Base-by-base conservation (phyloP, 306 rosid species). In the Macrotyloma uniflorum region DNA sequence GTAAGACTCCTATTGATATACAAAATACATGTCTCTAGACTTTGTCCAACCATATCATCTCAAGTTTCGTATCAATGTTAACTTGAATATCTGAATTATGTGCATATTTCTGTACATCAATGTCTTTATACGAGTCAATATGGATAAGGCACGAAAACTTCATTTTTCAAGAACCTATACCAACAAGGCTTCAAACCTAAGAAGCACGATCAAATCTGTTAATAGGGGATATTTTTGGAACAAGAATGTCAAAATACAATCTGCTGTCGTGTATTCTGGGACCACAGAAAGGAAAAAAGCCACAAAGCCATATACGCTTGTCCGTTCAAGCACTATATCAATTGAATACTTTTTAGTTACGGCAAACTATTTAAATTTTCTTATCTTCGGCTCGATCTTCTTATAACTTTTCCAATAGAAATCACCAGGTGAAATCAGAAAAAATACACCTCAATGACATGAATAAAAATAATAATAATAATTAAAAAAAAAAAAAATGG, bases 201-300 rank as follows among this genome's bases (percentile, higher is more conserved):
- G 42, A 59, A 76, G 49, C 59, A 61, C 32, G 50, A 80, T 30
- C 26, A 54, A 75, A 40, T 16, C 19, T 18, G 62, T 61, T 59
- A 20, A 62, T 23, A 47, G 58, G 42, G 5, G n/a, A 35, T 55
- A 69, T 22, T 54, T 49, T 58, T 62, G 42, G 3, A 45, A 40
- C 15, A 69, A 51, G 46, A 46, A 38, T 33, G 42, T 85, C 88
- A 43, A 62, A 13, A 30, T 65, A 42, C 43, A 61, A 65, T 10
- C 53, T 50, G 23, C 2, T 64, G 13, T 54, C 16, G n/a, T 7
- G 72, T 54, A 65, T 23, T 3, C 66, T 61, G 78, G 74, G 81
- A 80, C 82, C 88, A 70, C 32, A 15, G 55, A 73, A 70, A 62
- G 73, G 71, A 62, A 66, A 14, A 71, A 71, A 16, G 59, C 26